phyloP scores from a whole-genome alignment of 805 yeast genomes.

The Ogataea glucozyma region DNA sequence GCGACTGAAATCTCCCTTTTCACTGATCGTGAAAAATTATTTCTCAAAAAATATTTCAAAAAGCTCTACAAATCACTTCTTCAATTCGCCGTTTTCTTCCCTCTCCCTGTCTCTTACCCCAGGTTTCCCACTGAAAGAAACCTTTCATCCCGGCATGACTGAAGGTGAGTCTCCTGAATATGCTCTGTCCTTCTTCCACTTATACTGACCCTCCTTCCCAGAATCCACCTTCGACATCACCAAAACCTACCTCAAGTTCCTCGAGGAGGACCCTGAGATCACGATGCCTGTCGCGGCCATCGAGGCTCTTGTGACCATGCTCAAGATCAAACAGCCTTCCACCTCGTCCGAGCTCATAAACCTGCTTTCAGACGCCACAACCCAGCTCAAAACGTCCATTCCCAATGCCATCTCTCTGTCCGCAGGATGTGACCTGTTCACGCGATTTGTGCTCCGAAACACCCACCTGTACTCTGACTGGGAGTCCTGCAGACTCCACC shows the following conservation, averaged over 20 bases:
- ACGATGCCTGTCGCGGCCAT: conserved; percentile 99
- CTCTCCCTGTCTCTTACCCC: too few species aligned
- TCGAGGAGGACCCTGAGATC: conserved; percentile 91
- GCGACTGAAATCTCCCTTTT: too few species aligned
- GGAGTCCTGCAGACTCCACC: conserved; percentile 86
- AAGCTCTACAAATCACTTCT: too few species aligned
- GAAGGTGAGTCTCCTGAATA: conserved; percentile 7
- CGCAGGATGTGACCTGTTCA: conserved; percentile 97
- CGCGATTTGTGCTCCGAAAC: conserved; percentile 88
- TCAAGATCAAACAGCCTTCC: conserved; percentile 80
- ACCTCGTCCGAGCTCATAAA: conserved; percentile 92
- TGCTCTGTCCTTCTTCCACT: background rate
- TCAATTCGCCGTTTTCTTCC: too few species aligned
- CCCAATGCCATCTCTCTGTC: conserved; percentile 89
- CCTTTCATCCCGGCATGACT: conserved; percentile 3
- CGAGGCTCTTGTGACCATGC: conserved; percentile 84
- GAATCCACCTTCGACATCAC: conserved; percentile 72
- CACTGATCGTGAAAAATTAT: too few species aligned
- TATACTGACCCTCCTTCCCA: background rate
- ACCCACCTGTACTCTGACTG: conserved; percentile 87
- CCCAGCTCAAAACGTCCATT: conserved; percentile 71
- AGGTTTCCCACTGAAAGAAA: too few species aligned
- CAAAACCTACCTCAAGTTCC: conserved; percentile 72
- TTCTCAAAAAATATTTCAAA: background rate
- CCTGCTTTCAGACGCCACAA: conserved; percentile 74